A percentile compares a stretch with the other conserved stretches of the same genome.
These are phyloP conservation scores for Backusella tuberculispora DNA, from an alignment of 192 early-diverging fungal species.

Conservation along the genomic window DNA sequence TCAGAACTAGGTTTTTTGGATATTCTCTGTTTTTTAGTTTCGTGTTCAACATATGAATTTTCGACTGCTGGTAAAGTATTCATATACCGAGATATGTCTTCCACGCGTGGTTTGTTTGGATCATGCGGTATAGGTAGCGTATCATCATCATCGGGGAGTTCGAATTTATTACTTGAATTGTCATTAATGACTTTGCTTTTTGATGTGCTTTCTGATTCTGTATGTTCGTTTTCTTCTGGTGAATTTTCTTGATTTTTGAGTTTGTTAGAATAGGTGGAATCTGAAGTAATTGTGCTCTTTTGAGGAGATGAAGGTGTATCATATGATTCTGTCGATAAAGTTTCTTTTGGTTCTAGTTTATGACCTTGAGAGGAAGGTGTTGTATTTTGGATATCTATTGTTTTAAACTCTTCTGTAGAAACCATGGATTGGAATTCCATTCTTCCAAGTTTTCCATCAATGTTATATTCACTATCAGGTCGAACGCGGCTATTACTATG, in stretches of 20 bases:
- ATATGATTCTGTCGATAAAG: not conserved
- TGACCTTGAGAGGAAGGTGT: not conserved
- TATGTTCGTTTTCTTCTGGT: not conserved
- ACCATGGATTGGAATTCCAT: not conserved
- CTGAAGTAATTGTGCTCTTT: not conserved
- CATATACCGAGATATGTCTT: conserved; percentile 20
- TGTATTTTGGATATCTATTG: not conserved
- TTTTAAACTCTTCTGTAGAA: conserved; percentile 2
- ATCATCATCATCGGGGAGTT: conserved; percentile 3
- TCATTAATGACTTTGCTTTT: not conserved
- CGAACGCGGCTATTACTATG: not conserved
- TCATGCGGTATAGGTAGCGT: not conserved
- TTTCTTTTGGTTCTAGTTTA: not conserved
- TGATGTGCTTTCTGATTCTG: not conserved
- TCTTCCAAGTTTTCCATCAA: conserved; percentile 7
- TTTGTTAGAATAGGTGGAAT: not conserved
- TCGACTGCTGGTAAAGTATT: conserved; percentile 5
- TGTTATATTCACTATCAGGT: not conserved
- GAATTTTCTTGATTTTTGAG: not conserved
- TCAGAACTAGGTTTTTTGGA: not conserved
- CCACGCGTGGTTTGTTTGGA: conserved; percentile 2
- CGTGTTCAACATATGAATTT: not conserved
- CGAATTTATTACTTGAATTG: conserved; percentile 4
- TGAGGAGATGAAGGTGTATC: not conserved
- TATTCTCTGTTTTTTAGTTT: not conserved